These are phyloP conservation scores for Leucosporidium creatinivorum DNA, from an alignment of 768 basidiomycete species.

Conservation along the genomic window DNA sequence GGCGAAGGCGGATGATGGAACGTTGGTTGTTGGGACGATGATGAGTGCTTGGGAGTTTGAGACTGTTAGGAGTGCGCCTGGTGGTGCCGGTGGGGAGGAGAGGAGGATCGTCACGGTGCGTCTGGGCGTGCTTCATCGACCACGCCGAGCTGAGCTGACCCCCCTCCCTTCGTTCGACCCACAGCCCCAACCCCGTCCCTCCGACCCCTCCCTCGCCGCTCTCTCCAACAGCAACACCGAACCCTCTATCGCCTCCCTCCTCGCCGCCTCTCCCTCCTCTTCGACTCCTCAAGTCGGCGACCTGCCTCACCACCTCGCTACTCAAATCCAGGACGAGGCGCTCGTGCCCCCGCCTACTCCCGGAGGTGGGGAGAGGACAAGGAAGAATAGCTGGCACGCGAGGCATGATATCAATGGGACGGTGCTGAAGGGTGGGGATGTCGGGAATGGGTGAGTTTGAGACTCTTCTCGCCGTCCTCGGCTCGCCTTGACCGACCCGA, in stretches of 20 bases:
- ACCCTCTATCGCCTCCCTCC: conserved; percentile 20
- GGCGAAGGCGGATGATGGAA: conserved; percentile 10
- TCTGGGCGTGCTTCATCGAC: neutral
- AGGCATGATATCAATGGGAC: conserved; percentile 36
- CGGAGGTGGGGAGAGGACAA: conserved; percentile 16
- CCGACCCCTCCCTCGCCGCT: conserved; percentile 19
- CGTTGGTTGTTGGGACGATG: conserved; percentile 52
- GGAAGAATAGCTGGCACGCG: conserved; percentile 10
- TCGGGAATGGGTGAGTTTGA: conserved; percentile 33
- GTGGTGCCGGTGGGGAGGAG: conserved; percentile 10
- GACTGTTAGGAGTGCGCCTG: conserved; percentile 53
- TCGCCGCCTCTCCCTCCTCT: conserved; percentile 8
- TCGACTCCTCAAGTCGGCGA: neutral
- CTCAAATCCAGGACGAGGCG: neutral
- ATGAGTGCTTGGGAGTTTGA: conserved; percentile 96
- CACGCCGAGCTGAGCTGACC: neutral
- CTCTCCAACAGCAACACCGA: conserved; percentile 20
- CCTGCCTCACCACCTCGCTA: conserved; percentile 2
- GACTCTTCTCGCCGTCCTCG: no score
- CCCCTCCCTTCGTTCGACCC: neutral
- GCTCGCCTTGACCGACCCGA: no score
- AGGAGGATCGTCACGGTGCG: conserved; percentile 6
- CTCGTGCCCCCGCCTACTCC: neutral
- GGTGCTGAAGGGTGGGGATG: conserved; percentile 25
- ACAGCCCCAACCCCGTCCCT: conserved; percentile 13